Evolutionary conservation across 805 yeast species (phyloP), one percentile per base, ranked within the genome.

Genomic region (Candida andamanensis): DNA sequence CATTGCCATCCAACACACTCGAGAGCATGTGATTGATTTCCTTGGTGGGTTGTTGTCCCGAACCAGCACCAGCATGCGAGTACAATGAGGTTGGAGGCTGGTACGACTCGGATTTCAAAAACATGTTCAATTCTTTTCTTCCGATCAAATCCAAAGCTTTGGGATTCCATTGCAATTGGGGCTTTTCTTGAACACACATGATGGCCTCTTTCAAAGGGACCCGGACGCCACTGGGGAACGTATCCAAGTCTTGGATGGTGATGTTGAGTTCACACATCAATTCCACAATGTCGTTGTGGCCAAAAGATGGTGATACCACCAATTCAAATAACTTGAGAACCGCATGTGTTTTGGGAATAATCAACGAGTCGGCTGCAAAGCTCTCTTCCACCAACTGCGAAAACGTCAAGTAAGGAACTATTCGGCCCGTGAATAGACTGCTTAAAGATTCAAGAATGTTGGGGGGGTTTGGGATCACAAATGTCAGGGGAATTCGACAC

Each of bases 161-260:
- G 18, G 33, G 49, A 31, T 56, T 67, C 74, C 69, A 74, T 23
- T 60, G 72, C 21, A 66, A 67, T 2, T 70, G 70, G 1, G 77
- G 67, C 16, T 56, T 63, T 33, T 67, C 73, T 54, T 72, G 85
- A 46, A 78, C 69, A 30, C 51, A 49, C 45, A 68, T 63, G 12
- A 82, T 55, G 1, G 78, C 71, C 37, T 78, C 86, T 40, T 74
- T 74, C 29, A 89, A 54, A 1, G 94, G 85, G 4, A 82, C 54
- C 19, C 71, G 56, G 1, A 87, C 63, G 0, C 95, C 95, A 2
- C 76, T 56, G 0, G 95, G 95, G 44, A 69, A 82, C 0, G 86
- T 72, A 24, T 82, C 84, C 5, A 86, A 52, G 29, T 71, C 76
- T 4, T 58, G 53, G 13, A 60, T 47, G 1, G 67, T 61, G 13